Percentiles rank a stretch among this genome's conserved stretches.
These are phyloP conservation scores for Podila clonocystis DNA, from an alignment of 192 early-diverging fungal species.

Conservation along the genomic window DNA sequence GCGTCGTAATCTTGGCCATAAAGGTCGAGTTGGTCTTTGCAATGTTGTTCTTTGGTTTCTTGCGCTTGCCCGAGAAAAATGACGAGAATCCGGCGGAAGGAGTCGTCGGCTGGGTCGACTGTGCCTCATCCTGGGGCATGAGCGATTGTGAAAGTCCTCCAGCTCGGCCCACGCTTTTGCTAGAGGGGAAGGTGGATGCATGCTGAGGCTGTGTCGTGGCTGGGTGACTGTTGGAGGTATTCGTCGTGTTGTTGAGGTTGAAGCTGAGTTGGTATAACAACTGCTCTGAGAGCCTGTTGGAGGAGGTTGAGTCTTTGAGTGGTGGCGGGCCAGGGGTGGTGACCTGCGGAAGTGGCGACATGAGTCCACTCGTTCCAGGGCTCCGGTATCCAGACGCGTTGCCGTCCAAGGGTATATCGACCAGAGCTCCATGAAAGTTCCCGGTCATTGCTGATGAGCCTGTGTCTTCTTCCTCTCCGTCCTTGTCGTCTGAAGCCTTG, in stretches of 20 bases:
- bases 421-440: slow-evolving; percentile 37
- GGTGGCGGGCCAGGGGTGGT: slow-evolving; percentile 7
- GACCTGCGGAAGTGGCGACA: too few species aligned
- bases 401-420: slow-evolving; percentile 32
- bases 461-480: not conserved
- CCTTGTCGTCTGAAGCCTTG: slow-evolving; percentile 25
- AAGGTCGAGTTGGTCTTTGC: slow-evolving; percentile 80
- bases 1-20: slow-evolving; percentile 73
- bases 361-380: slow-evolving; percentile 9
- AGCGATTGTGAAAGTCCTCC: too few species aligned
- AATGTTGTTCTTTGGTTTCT: slow-evolving; percentile 72
- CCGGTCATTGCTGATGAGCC: not conserved
- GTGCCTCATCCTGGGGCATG: slow-evolving; percentile 17
- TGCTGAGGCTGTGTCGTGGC: slow-evolving; percentile 12
- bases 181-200: too few species aligned
- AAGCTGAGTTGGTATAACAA: slow-evolving; percentile 8
- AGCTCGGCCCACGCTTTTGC: too few species aligned
- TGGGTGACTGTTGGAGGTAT: slow-evolving; percentile 24
- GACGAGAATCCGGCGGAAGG: slow-evolving; percentile 38
- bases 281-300: slow-evolving; percentile 17
- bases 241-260: not conserved
- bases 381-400: slow-evolving; percentile 8
- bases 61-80: slow-evolving; percentile 38
- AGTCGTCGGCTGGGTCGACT: not conserved
- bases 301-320: slow-evolving; percentile 32